Base-by-base conservation (phyloP, 2,329 filamentous ascomycete genomes). In the Ophiostoma piceae region DNA sequence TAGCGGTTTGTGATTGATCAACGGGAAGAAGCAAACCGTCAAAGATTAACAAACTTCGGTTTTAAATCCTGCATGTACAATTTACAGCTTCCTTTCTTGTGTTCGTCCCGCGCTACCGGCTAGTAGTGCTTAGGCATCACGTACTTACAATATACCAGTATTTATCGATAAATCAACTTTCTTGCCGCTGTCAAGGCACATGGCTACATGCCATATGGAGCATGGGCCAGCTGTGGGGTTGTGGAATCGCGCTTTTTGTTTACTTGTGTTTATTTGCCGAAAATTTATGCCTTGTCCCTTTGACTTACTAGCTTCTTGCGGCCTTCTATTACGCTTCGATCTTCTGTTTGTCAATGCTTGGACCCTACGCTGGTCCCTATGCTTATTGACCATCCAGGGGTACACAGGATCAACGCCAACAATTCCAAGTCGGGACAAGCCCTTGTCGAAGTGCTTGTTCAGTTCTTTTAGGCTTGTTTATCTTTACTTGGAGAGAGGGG, bases 211-310 rank as follows among this genome's bases (percentile, higher is more conserved):
- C 51, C 51, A 57, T 57, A 57, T 22, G 22, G 51, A 26, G 51
- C 51, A 26, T 57, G 51, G 51, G 51, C n/a, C 51, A 57, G 51
- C 9, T 57, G n/a, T 26, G 51, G 51, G 51, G 51, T 57, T 57
- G 6, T 5, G 43, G 51, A 26, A 22, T 22, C 12, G 47, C n/a
- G 22, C 3, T 29, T 22, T 22, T 6, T 57, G 9, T 57, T n/a
- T 51, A 19, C n/a, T 11, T 54, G 0, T 9, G 19, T 54, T 54
- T 57, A 57, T 57, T 57, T 57, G 51, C 51, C 51, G 51, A 57
- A 8, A 19, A 1, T 6, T 57, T 26, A 57, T 57, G 51, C 9
- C 51, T 57, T 26, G n/a, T 22, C 51, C 16, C 51, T 54, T 29
- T 26, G n/a, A n/a, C 51, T 9, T 26, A 12, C 51, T 54, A 22